phyloP scores from a whole-genome alignment of 2,329 filamentous ascomycete genomes.

The Dactylellina parvicollis region DNA sequence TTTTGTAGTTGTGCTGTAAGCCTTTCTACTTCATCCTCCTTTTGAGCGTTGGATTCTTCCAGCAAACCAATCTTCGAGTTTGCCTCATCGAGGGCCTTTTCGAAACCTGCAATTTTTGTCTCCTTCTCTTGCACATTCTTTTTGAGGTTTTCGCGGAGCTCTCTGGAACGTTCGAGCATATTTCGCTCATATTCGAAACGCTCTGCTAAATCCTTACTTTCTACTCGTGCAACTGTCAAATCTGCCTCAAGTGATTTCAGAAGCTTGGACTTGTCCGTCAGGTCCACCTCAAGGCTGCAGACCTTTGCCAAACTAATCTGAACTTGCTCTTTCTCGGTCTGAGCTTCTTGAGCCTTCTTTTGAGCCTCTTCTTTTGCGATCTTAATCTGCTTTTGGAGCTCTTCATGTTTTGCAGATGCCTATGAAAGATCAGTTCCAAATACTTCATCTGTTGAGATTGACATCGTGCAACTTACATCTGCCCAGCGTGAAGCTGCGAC shows the following conservation, averaged over 20 bases:
- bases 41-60: neutral
- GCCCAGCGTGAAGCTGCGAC: slow-evolving; percentile 16
- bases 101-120: neutral
- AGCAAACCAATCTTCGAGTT: neutral
- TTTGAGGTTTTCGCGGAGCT: slow-evolving; percentile 2
- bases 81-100: neutral
- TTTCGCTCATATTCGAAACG: neutral
- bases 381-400: slow-evolving; percentile 2
- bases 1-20: neutral
- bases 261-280: neutral
- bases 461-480: slow-evolving; percentile 19
- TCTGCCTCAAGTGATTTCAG: neutral
- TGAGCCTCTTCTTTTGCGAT: slow-evolving; percentile 21
- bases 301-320: neutral
- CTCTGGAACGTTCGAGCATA: neutral
- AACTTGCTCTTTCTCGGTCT: slow-evolving; percentile 1
- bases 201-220: neutral
- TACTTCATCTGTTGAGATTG: neutral
- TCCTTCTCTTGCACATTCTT: neutral
- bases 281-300: slow-evolving; percentile 6
- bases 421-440: neutral
- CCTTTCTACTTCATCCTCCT: neutral
- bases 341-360: slow-evolving; percentile 8
- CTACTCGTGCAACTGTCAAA: neutral
- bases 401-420: slow-evolving; percentile 4